A percentile compares a stretch with the other conserved stretches of the same genome.
Conservation (phyloP, 208 protist genomes). For the Acanthamoeba culbertsoni region DNA sequence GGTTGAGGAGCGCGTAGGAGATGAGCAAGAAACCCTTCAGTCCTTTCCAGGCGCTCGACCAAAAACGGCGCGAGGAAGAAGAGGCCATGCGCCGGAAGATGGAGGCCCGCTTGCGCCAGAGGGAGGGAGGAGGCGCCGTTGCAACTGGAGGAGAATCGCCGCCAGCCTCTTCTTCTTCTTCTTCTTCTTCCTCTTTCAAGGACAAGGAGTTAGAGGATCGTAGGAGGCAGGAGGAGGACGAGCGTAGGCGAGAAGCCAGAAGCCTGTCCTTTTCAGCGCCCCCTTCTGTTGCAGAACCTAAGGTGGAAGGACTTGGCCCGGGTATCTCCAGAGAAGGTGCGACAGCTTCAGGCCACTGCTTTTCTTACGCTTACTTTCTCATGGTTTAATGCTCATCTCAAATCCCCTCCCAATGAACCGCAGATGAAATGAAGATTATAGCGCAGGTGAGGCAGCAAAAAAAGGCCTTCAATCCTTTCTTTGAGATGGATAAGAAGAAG, state of each 20-base stretch:
- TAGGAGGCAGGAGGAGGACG: not conserved
- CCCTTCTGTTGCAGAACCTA: not conserved
- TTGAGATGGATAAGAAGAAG: constrained; percentile 31
- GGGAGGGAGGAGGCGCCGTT: not conserved
- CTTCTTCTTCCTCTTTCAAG: not conserved
- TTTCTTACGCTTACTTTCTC: not conserved
- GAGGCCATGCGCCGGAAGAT: constrained; percentile 41
- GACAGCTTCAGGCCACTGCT: not conserved
- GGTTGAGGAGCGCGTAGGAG: not conserved
- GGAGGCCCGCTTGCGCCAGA: not conserved
- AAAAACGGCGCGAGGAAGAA: constrained; percentile 28
- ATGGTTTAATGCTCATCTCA: too few species aligned
- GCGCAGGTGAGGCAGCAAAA: constrained; percentile 19
- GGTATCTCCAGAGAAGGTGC: not conserved
- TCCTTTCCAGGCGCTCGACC: constrained; percentile 33
- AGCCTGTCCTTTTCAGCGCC: not conserved
- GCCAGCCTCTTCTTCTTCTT: not conserved
- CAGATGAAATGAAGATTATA: constrained; percentile 27
- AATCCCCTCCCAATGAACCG: too few species aligned
- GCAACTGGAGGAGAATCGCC: not conserved
- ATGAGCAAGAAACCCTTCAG: constrained; percentile 55
- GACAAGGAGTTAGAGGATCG: not conserved
- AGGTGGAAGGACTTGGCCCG: not conserved
- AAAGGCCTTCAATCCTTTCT: constrained; percentile 47
- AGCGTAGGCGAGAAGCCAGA: not conserved